Percentiles rank a stretch among this genome's conserved stretches.
phyloP scores from a whole-genome alignment of 78 protist species.

The Capsaspora owczarzaki region DNA sequence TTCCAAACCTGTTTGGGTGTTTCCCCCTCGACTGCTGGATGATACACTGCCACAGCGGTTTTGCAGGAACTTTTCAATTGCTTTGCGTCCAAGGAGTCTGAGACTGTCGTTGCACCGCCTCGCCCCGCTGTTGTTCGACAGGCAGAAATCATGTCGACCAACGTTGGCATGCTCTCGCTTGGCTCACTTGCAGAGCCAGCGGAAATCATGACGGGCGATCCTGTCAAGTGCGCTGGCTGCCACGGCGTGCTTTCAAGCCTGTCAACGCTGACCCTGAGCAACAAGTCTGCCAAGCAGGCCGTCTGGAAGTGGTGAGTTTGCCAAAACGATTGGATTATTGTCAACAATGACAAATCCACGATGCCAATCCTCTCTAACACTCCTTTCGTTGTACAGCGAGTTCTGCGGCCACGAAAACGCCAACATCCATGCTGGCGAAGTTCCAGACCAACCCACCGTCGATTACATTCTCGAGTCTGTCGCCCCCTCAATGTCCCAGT shows the following conservation, averaged over 20 bases:
- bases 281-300: neutral
- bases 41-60: no score
- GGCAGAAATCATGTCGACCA: no score
- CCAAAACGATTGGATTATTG: neutral
- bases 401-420: neutral
- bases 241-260: neutral
- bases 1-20: neutral
- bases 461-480: neutral
- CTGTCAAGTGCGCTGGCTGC: neutral
- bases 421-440: neutral
- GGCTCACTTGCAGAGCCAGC: no score
- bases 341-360: no score
- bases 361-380: no score
- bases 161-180: no score
- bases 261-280: neutral
- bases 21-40: neutral
- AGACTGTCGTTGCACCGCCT: no score
- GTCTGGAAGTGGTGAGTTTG: neutral
- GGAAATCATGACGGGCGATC: constrained; percentile 3
- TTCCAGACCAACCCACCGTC: neutral
- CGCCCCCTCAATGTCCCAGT: neutral
- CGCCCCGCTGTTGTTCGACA: no score
- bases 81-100: no score
- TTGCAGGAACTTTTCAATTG: no score
- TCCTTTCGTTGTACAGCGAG: neutral